Conservation (phyloP, 1,284 basidiomycete genomes). For the Puccinia triticina region DNA sequence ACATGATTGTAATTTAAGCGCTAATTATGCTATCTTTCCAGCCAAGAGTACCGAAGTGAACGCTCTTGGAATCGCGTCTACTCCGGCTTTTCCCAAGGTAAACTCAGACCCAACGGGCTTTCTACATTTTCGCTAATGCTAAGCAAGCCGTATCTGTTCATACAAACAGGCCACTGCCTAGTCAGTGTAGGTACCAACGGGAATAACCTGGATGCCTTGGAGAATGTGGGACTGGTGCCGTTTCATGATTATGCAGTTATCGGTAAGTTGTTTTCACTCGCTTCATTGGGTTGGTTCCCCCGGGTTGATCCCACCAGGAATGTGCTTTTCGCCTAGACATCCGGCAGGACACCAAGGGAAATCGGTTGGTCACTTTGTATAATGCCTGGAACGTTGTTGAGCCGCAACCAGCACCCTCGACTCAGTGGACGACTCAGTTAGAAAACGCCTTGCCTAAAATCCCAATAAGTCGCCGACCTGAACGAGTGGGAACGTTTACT, state of each 20-base stretch:
- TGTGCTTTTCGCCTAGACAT: conserved; percentile 20
- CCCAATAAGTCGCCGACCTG: background rate
- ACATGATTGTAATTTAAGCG: background rate
- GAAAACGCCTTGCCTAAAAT: conserved; percentile 32
- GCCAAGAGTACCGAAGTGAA: conserved; percentile 46
- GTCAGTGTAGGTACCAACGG: conserved; percentile 48
- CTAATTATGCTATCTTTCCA: background rate
- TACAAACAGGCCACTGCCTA: conserved; percentile 28
- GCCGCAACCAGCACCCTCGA: background rate
- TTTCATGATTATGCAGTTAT: conserved; percentile 49
- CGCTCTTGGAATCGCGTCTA: conserved; percentile 28
- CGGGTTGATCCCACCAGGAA: background rate
- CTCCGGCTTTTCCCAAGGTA: conserved; percentile 40
- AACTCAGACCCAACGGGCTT: background rate
- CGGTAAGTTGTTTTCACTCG: conserved; percentile 16
- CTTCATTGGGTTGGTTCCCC: background rate
- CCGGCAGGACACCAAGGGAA: conserved; percentile 26
- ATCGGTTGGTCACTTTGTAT: conserved; percentile 40
- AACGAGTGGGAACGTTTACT: conserved; percentile 44
- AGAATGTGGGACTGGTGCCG: conserved; percentile 41
- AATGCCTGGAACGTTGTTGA: conserved; percentile 39
- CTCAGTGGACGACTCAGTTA: conserved; percentile 28
- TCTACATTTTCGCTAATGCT: background rate
- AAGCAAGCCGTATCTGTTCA: background rate
- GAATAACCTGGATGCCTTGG: conserved; percentile 27